Conservation (phyloP, 768 basidiomycete genomes). For the Mycena floridula region DNA sequence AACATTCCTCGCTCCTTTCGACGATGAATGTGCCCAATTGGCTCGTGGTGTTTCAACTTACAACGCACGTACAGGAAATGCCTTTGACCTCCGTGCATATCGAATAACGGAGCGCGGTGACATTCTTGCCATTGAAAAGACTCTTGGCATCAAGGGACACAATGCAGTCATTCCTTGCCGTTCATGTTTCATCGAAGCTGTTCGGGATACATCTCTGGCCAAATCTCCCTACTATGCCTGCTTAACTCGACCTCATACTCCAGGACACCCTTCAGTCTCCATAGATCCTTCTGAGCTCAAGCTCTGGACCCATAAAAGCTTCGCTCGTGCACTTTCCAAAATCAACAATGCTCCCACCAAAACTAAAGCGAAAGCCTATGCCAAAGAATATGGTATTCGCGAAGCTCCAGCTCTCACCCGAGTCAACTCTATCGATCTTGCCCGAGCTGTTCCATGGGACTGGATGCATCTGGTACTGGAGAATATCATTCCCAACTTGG, state of each 20-base stretch:
- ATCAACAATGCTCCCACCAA: conserved; percentile 5
- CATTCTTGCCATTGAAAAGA: conserved; percentile 24
- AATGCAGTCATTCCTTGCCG: conserved; percentile 27
- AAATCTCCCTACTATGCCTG: conserved; percentile 19
- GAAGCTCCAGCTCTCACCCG: conserved; percentile 17
- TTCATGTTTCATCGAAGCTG: conserved; percentile 26
- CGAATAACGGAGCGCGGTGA: conserved; percentile 24
- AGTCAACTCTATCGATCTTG: conserved; percentile 22
- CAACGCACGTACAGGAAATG: background rate
- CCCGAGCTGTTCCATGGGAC: conserved; percentile 30
- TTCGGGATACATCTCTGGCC: conserved; percentile 4
- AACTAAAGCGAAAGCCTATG: conserved; percentile 6
- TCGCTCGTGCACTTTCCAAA: background rate
- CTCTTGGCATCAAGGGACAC: conserved; percentile 29
- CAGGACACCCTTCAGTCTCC: background rate
- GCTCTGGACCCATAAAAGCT: conserved; percentile 13
- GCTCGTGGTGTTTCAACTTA: background rate
- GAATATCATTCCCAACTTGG: conserved; percentile 31
- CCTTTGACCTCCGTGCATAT: conserved; percentile 16
- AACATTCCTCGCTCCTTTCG: background rate
- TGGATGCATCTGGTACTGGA: conserved; percentile 41
- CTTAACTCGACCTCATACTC: conserved; percentile 6
- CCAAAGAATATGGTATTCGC: conserved; percentile 23
- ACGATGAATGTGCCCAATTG: background rate
- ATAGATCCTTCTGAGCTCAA: conserved; percentile 15